phyloP scores from a whole-genome alignment of 2,329 filamentous ascomycete genomes.

The Pseudogymnoascus sp. region DNA sequence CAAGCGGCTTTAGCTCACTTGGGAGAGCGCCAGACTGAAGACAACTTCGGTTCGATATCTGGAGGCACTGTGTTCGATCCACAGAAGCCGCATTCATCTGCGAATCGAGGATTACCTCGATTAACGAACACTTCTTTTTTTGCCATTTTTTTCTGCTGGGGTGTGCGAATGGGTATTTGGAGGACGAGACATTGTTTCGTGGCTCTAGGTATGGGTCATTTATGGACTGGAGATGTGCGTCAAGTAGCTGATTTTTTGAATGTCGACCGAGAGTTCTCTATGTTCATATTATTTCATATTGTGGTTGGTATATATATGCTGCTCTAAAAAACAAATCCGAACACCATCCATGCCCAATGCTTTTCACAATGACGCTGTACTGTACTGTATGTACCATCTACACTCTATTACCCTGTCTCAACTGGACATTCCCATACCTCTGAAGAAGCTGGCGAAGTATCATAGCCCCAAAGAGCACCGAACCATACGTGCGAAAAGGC shows the following conservation, averaged over 20 bases:
- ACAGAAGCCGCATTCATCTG: conserved; percentile 15
- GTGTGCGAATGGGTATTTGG: neutral
- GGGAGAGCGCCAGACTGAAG: conserved; percentile 17
- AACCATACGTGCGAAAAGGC: neutral
- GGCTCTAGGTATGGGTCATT: neutral
- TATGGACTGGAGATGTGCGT: neutral
- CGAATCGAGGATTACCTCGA: conserved; percentile 12
- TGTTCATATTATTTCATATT: conserved; percentile 4
- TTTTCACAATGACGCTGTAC: neutral
- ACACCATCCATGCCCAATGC: neutral
- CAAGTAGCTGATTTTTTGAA: neutral
- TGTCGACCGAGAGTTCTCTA: neutral
- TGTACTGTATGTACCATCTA: neutral
- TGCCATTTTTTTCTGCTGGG: neutral
- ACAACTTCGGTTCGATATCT: conserved; percentile 13
- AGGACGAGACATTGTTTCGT: neutral
- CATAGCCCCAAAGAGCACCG: neutral
- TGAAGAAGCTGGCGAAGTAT: neutral
- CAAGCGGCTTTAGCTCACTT: conserved; percentile 17
- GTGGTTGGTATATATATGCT: neutral
- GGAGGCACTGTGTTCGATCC: conserved; percentile 17
- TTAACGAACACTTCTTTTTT: conserved; percentile 14
- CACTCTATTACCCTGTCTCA: neutral
- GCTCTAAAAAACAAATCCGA: conserved; percentile 7
- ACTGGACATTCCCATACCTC: neutral